phyloP scores from a whole-genome alignment of 257 asterid species.

The Nicotiana attenuata region DNA sequence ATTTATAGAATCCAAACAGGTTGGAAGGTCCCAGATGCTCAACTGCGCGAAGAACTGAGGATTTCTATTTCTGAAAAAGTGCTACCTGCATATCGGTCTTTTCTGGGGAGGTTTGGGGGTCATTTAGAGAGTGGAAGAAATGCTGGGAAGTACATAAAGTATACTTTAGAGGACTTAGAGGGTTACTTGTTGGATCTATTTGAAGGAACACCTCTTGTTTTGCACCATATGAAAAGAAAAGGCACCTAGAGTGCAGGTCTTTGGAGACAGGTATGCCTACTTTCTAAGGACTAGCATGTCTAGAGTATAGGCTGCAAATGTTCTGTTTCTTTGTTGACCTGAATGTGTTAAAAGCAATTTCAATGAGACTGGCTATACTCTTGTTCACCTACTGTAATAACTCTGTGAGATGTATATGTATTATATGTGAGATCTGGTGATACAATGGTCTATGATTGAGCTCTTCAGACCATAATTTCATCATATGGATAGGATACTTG shows the following conservation, averaged over 20 bases:
- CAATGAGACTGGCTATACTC: conserved; percentile 6
- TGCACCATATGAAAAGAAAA: conserved; percentile 88
- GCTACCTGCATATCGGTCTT: conserved; percentile 89
- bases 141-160: conserved; percentile 81
- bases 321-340: conserved; percentile 3
- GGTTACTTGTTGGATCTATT: conserved; percentile 79
- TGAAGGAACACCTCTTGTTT: conserved; percentile 79
- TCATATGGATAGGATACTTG: neutral
- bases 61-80: conserved; percentile 89
- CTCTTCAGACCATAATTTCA: neutral
- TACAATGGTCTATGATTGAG: neutral
- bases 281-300: conserved; percentile 25
- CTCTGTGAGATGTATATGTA: conserved; percentile 12
- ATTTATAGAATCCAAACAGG: conserved; percentile 78
- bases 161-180: conserved; percentile 78
- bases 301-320: neutral
- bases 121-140: conserved; percentile 84
- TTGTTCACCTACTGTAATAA: conserved; percentile 1
- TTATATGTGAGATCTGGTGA: conserved; percentile 3
- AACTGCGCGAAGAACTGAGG: conserved; percentile 94
- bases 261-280: conserved; percentile 36
- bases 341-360: neutral
- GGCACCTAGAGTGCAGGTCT: conserved; percentile 45
- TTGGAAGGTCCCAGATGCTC: conserved; percentile 95
- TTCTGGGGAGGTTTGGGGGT: conserved; percentile 79